phyloP scores from a whole-genome alignment of 2,329 filamentous ascomycete species.

The Phoma sp. region DNA sequence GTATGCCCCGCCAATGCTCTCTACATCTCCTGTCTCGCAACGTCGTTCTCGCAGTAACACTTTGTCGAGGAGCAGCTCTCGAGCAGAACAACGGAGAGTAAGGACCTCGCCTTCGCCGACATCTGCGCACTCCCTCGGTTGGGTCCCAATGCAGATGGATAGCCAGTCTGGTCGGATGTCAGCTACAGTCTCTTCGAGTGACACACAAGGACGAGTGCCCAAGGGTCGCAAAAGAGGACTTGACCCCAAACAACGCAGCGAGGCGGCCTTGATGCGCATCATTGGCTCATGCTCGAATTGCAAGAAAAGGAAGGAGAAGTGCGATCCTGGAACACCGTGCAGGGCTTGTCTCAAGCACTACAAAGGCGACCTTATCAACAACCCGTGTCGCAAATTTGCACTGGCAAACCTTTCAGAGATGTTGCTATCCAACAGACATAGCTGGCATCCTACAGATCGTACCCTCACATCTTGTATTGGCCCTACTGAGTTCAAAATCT shows the following conservation, averaged over 20 bases:
- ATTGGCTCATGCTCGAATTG: slow-evolving; percentile 46
- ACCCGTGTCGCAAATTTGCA: slow-evolving; percentile 45
- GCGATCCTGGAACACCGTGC: slow-evolving; percentile 50
- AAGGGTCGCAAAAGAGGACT: slow-evolving; percentile 43
- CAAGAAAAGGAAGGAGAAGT: slow-evolving; percentile 45
- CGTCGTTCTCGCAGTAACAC: slow-evolving; percentile 28
- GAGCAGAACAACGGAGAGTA: slow-evolving; percentile 27
- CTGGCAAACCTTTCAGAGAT: slow-evolving; percentile 35
- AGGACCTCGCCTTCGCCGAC: slow-evolving; percentile 34
- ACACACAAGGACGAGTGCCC: slow-evolving; percentile 31
- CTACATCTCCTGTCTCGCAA: slow-evolving; percentile 33
- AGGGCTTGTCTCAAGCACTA: slow-evolving; percentile 47
- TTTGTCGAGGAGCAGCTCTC: slow-evolving; percentile 36
- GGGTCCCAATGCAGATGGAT: slow-evolving; percentile 45
- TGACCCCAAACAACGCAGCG: slow-evolving; percentile 40
- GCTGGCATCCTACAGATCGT: slow-evolving; percentile 45
- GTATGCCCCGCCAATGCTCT: slow-evolving; percentile 31
- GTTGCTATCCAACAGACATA: slow-evolving; percentile 42
- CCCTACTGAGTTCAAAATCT: slow-evolving; percentile 23
- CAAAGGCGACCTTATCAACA: slow-evolving; percentile 44
- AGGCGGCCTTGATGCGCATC: slow-evolving; percentile 47
- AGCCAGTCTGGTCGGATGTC: slow-evolving; percentile 39
- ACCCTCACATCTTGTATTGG: slow-evolving; percentile 34
- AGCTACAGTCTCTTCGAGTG: slow-evolving; percentile 37
- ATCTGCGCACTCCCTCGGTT: slow-evolving; percentile 38